These are phyloP conservation scores for Galium porrigens DNA, from an alignment of 305 asterid species.

Conservation along the genomic window DNA sequence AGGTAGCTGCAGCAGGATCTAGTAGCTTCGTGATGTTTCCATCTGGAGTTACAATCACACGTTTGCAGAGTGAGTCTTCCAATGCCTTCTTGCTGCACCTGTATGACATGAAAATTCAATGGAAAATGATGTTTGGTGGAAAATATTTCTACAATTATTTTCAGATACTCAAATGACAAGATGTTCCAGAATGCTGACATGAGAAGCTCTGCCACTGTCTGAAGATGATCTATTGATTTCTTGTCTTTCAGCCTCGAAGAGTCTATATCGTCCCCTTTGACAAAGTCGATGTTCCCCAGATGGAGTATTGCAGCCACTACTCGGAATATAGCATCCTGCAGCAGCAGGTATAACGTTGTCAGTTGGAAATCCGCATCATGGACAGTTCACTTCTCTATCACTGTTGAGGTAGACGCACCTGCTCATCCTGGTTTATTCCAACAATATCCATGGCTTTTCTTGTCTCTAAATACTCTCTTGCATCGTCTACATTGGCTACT, in stretches of 20 bases:
- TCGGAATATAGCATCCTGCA: constrained; percentile 78
- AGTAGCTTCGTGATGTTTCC: constrained; percentile 81
- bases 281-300: constrained; percentile 62
- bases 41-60: constrained; percentile 85
- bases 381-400: background rate
- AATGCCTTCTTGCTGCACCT: constrained; percentile 66
- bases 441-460: constrained; percentile 91
- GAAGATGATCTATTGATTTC: constrained; percentile 55
- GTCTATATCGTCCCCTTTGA: constrained; percentile 66
- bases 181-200: constrained; percentile 32
- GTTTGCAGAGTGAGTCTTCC: constrained; percentile 77
- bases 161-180: constrained; percentile 2
- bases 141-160: constrained; percentile 7
- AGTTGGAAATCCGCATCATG: background rate
- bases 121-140: background rate
- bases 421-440: constrained; percentile 78
- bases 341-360: constrained; percentile 11
- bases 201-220: constrained; percentile 79
- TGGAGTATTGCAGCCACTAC: constrained; percentile 91
- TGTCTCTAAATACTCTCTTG: constrained; percentile 77
- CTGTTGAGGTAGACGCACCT: constrained; percentile 24
- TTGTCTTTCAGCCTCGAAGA: constrained; percentile 72
- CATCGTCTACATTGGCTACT: constrained; percentile 76
- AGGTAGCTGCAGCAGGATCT: constrained; percentile 74
- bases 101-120: constrained; percentile 18